Conservation (phyloP, 2,329 filamentous ascomycete species). For the Didymellaceae sp. region DNA sequence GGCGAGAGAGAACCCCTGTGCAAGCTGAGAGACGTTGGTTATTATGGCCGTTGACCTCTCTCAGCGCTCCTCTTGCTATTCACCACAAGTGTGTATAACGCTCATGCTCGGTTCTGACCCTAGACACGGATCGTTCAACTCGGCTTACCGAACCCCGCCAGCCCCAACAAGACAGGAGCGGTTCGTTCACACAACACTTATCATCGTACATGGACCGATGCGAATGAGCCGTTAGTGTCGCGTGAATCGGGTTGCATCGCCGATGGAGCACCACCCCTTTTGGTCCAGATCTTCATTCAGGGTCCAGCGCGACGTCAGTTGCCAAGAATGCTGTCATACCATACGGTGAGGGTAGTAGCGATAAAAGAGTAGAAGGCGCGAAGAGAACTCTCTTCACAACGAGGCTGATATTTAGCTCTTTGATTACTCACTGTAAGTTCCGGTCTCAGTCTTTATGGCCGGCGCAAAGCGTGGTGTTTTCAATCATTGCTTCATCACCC, state of each 20-base stretch:
- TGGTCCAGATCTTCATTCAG: slow-evolving; percentile 15
- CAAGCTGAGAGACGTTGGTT: too few relatives aligned
- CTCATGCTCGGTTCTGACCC: background rate
- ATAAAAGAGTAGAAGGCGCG: slow-evolving; percentile 16
- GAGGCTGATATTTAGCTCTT: slow-evolving; percentile 2
- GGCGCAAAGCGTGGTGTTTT: too few relatives aligned
- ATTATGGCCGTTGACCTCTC: too few relatives aligned
- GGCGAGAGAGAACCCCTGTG: too few relatives aligned
- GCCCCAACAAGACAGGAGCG: background rate
- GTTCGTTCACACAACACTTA: slow-evolving; percentile 3
- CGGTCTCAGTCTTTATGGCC: too few relatives aligned
- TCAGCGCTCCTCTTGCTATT: too few relatives aligned
- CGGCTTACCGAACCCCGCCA: background rate
- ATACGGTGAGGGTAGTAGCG: slow-evolving; percentile 20
- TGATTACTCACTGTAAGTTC: background rate
- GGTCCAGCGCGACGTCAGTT: slow-evolving; percentile 30
- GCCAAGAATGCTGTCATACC: slow-evolving; percentile 38
- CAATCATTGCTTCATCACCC: too few relatives aligned
- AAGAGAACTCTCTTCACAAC: background rate
- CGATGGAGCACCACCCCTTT: slow-evolving; percentile 21
- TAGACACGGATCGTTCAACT: background rate
- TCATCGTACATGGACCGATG: slow-evolving; percentile 4
- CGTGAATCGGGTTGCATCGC: slow-evolving; percentile 21
- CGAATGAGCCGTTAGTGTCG: slow-evolving; percentile 4
- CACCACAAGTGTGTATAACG: too few relatives aligned